Evolutionary conservation across 2,329 filamentous ascomycete species (phyloP).

Genomic region (Aureobasidium namibiae): DNA sequence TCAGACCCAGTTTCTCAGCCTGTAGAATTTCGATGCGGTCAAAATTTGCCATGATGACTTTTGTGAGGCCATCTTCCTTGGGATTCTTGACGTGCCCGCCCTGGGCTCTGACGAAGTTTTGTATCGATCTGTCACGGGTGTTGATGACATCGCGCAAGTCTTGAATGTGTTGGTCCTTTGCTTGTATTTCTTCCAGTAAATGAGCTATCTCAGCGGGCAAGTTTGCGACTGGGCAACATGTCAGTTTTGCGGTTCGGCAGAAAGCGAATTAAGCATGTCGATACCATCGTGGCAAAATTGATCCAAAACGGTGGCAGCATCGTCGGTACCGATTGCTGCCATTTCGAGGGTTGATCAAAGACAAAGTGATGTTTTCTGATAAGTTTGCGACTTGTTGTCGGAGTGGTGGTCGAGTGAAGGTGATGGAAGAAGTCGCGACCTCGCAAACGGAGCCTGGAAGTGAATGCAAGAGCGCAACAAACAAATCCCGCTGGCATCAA

Average conservation of each 20-base stretch:
- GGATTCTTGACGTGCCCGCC: slow-evolving; percentile 66
- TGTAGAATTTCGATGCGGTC: slow-evolving; percentile 61
- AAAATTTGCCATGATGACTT: slow-evolving; percentile 60
- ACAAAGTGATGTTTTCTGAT: not conserved
- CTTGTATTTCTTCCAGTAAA: slow-evolving; percentile 72
- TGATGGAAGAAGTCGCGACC: not conserved
- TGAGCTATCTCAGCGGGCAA: slow-evolving; percentile 75
- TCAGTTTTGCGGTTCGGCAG: not conserved
- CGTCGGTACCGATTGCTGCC: slow-evolving; percentile 41
- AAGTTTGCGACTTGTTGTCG: not conserved
- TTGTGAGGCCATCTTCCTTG: slow-evolving; percentile 61
- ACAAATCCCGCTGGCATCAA: not conserved
- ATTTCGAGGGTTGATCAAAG: slow-evolving; percentile 23
- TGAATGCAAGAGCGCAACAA: not conserved
- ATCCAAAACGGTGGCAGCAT: slow-evolving; percentile 64
- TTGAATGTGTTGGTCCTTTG: slow-evolving; percentile 66
- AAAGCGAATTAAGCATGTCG: slow-evolving; percentile 10
- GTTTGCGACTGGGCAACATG: slow-evolving; percentile 52
- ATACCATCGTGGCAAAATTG: slow-evolving; percentile 64
- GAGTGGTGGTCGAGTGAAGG: not conserved
- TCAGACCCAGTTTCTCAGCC: slow-evolving; percentile 64
- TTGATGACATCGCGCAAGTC: slow-evolving; percentile 62
- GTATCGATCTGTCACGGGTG: slow-evolving; percentile 64
- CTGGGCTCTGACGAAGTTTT: slow-evolving; percentile 73
- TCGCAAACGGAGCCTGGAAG: not conserved